Evolutionary conservation across 2,329 filamentous ascomycete species (phyloP), one percentile per base, ranked within the genome.

Genomic region (Fusarium camptoceras): DNA sequence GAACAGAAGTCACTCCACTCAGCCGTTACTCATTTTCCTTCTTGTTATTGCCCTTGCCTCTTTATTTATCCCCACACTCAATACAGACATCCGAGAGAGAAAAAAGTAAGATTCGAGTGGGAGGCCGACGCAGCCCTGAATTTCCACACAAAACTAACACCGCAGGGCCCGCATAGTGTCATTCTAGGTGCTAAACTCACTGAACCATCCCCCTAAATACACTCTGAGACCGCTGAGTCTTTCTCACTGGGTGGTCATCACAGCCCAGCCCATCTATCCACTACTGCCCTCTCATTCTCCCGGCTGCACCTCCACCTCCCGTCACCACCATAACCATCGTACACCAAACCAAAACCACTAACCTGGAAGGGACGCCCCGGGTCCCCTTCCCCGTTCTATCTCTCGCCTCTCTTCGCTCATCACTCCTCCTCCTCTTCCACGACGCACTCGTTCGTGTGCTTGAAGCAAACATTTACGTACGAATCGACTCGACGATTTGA

Each of bases 351-450:
- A 62, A 70, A 69, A 58, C 62, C 58, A 62, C 58, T 70, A 56
- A 55, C 49, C 49, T 53, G 49, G 49, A 53, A 53, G 49, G 67
- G 61, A 63, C 67, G 47, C 67, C 67, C 58, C 60, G 43, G 66
- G 49, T 64, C 64, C 55, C 48, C 49, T 69, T 56, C 63, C 67
- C 66, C 60, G 58, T 70, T 71, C 63, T 59, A 68, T 71, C 51
- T 71, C 68, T 71, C 64, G 68, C 68, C 68, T 71, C 64, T 69
- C 66, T 60, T 71, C 55, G 59, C 64, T 60, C 68, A 55, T 70
- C 49, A 39, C 55, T 66, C 54, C 70, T 70, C 60, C 58, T 72
- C 60, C 51, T 74, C 61, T 71, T 37, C 50, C 49, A 59, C 50
- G 66, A 66, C 49, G 60, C 59, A 53, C 34, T 56, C 24, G 20